Conservation (phyloP, 495 filamentous ascomycete genomes). For the Trichoderma erinaceum region DNA sequence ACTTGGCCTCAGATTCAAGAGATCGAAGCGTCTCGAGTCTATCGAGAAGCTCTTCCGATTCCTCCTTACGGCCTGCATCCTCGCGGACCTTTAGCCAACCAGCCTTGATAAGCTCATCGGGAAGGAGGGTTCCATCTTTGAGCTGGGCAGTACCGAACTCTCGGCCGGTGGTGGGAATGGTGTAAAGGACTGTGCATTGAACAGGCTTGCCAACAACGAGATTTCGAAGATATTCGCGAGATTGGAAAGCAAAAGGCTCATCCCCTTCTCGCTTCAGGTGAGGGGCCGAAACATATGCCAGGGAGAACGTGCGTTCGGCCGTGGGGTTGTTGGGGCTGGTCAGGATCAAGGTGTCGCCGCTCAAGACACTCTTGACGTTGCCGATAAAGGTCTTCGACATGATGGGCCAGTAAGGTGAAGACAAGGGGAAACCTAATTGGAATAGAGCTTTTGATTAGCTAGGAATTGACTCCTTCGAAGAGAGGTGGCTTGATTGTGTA, state of each 20-base stretch:
- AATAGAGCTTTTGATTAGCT: background rate
- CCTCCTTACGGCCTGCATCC: slow-evolving; percentile 81
- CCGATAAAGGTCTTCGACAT: slow-evolving; percentile 41
- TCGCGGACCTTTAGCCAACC: slow-evolving; percentile 90
- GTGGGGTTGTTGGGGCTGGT: slow-evolving; percentile 66
- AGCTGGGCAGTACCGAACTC: slow-evolving; percentile 80
- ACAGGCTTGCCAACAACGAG: slow-evolving; percentile 79
- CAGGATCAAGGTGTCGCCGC: slow-evolving; percentile 85
- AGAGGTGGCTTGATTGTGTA: background rate
- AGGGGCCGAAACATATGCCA: slow-evolving; percentile 87
- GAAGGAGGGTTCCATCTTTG: slow-evolving; percentile 64
- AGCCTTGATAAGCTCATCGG: slow-evolving; percentile 72
- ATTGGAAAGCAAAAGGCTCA: slow-evolving; percentile 86
- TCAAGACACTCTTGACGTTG: slow-evolving; percentile 88
- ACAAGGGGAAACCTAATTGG: background rate
- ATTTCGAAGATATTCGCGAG: slow-evolving; percentile 83
- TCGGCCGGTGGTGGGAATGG: slow-evolving; percentile 72
- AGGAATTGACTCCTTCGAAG: background rate
- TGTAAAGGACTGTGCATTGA: slow-evolving; percentile 73
- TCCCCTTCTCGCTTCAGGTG: slow-evolving; percentile 82
- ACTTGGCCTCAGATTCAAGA: slow-evolving; percentile 75
- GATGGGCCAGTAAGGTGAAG: slow-evolving; percentile 10
- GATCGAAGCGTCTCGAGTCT: slow-evolving; percentile 68
- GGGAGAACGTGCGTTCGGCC: slow-evolving; percentile 73
- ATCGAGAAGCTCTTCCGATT: slow-evolving; percentile 63